Evolutionary conservation across 768 basidiomycete species (phyloP).

Genomic region (Tulasnella sp.): DNA sequence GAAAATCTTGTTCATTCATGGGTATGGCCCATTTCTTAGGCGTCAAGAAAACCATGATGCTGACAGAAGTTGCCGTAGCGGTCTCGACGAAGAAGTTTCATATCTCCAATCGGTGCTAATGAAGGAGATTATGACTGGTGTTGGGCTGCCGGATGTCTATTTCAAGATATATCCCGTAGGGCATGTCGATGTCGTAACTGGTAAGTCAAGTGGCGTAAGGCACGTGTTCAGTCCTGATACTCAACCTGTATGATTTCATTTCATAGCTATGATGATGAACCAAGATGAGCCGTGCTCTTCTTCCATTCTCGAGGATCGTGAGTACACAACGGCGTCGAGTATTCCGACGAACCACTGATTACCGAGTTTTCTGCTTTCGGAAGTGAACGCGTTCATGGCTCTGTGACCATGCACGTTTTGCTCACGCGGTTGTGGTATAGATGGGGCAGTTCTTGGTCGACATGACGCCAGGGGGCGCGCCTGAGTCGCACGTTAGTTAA

Average conservation of each 20-base stretch:
- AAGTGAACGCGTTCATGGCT: neutral
- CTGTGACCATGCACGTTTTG: neutral
- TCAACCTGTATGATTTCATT: neutral
- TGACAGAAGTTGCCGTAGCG: slow-evolving; percentile 22
- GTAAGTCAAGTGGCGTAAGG: neutral
- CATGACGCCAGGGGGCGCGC: neutral
- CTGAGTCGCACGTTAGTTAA: too few species aligned
- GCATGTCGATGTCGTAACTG: slow-evolving; percentile 31
- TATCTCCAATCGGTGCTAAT: slow-evolving; percentile 33
- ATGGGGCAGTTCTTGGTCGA: neutral
- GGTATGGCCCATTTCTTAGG: slow-evolving; percentile 23
- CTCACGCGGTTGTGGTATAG: neutral
- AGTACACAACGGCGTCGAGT: neutral
- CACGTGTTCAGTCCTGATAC: too few species aligned
- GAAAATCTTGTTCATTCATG: slow-evolving; percentile 33
- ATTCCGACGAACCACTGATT: neutral
- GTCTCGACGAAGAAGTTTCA: slow-evolving; percentile 31
- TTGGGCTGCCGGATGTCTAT: slow-evolving; percentile 29
- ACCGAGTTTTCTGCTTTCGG: neutral
- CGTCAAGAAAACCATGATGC: neutral
- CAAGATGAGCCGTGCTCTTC: neutral
- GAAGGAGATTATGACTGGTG: slow-evolving; percentile 34
- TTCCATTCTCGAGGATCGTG: neutral
- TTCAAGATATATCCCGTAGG: slow-evolving; percentile 30
- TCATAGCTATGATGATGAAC: neutral